Base-by-base conservation (phyloP, 257 asterid species). In the Catharanthus roseus region DNA sequence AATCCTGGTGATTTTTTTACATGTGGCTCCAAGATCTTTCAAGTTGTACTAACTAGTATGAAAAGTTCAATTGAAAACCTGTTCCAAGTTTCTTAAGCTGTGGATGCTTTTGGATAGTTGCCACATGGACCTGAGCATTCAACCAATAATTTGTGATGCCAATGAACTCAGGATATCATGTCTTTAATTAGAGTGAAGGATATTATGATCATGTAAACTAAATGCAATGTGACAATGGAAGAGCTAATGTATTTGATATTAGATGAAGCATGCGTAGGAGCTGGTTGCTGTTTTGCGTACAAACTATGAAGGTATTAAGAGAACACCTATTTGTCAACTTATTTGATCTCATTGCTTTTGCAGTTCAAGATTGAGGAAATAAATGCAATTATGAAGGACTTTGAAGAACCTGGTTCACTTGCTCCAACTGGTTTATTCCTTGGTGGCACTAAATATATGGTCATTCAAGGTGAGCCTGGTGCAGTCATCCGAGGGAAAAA, bases 401-500 rank as follows among this genome's bases (percentile, higher is more conserved):
- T 89, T 72, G 82, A 85, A 0, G 81, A 70, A 13, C 96, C 95
- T 0, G 92, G 95, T 28, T 33, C 85, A 5, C 87, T 89, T 74
- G 96, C 95, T 63, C 96, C 95, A 15, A 89, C 90, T 66, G 95
- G 96, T 34, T 68, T 89, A 79, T 71, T 74, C 76, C 79, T 89
- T 57, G 96, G 92, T 21, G 95, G 93, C 65, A 50, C 84, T 24
- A 89, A 89, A 58, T 89, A 87, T 80, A 87, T 89, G 95, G 96
- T 89, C 56, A 83, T 89, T 73, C 90, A 83, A 61, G 96, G 96
- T 33, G 96, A 87, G 54, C 41, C 92, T 0, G 86, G 86, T 5
- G 90, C 84, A 18, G 96, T 86, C 69, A 87, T 89, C 39, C 83
- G 95, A 67, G 96, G 95, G 75, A 89, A 87, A 85, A 87, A 87